These are phyloP conservation scores for Vitis amurensis DNA, from an alignment of 164 flowering plant species.

Conservation along the genomic window DNA sequence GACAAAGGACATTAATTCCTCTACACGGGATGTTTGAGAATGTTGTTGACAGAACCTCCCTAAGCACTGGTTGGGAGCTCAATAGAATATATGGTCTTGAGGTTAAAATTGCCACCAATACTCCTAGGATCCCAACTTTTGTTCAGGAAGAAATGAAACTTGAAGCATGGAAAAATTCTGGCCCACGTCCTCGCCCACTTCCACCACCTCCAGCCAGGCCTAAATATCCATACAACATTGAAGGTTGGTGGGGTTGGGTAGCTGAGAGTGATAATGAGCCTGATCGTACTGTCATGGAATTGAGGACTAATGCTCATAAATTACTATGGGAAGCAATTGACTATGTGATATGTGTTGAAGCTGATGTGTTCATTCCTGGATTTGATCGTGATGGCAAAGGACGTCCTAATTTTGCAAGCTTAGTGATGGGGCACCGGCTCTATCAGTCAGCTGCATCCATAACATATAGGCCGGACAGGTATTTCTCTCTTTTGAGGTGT, in stretches of 20 bases:
- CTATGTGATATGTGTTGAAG: slow-evolving; percentile 69
- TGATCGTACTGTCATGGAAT: slow-evolving; percentile 72
- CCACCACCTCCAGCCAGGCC: slow-evolving; percentile 95
- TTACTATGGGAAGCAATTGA: slow-evolving; percentile 98
- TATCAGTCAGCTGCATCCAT: slow-evolving; percentile 80
- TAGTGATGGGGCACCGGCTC: slow-evolving; percentile 91
- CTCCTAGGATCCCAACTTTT: slow-evolving; percentile 39
- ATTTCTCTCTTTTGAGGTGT: slow-evolving; percentile 5
- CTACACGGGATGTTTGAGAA: slow-evolving; percentile 94
- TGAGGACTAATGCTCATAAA: slow-evolving; percentile 92
- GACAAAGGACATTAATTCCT: slow-evolving; percentile 80
- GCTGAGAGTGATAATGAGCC: slow-evolving; percentile 96
- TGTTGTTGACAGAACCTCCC: slow-evolving; percentile 87
- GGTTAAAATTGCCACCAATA: slow-evolving; percentile 31
- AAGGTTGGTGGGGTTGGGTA: slow-evolving; percentile 99
- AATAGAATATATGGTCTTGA: slow-evolving; percentile 78
- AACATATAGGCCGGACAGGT: slow-evolving; percentile 87
- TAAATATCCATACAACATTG: slow-evolving; percentile 78
- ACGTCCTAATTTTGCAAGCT: slow-evolving; percentile 81
- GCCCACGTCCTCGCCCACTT: slow-evolving; percentile 93
- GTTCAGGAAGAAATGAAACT: slow-evolving; percentile 40
- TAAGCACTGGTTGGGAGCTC: slow-evolving; percentile 67
- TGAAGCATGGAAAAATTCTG: slow-evolving; percentile 72
- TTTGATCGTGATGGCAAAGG: slow-evolving; percentile 96
- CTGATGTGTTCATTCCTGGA: slow-evolving; percentile 90